phyloP scores from a whole-genome alignment of 345 rosid species.

The Corymbia maculata region DNA sequence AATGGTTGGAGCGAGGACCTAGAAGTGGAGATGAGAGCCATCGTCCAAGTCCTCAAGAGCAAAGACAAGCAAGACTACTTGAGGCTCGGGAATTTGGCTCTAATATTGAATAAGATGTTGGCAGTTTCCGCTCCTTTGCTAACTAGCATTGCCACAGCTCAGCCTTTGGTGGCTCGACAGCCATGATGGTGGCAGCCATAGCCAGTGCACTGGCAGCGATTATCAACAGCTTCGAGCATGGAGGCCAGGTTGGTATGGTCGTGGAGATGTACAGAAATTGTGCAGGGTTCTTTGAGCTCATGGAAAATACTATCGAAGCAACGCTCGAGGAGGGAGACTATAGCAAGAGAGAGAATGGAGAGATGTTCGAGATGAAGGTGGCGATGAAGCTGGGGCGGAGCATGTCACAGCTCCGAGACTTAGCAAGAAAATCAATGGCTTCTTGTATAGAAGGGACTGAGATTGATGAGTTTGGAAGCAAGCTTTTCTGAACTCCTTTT shows the following conservation, averaged over 20 bases:
- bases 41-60: conserved; percentile 1
- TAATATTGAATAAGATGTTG: background rate
- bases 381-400: no score
- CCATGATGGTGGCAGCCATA: background rate
- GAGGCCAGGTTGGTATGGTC: background rate
- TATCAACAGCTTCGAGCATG: background rate
- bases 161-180: background rate
- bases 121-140: background rate
- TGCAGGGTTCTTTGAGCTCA: background rate
- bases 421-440: no score
- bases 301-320: no score
- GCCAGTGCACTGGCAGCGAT: background rate
- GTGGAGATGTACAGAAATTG: conserved; percentile 13
- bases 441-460: no score
- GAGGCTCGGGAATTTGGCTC: background rate
- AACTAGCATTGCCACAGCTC: background rate
- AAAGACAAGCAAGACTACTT: background rate
- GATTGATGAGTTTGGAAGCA: no score
- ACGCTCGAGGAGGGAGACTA: no score
- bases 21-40: conserved; percentile 31
- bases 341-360: no score
- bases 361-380: no score
- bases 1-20: background rate
- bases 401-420: no score
- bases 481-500: no score